Evolutionary conservation across 495 filamentous ascomycete genomes (phyloP).

Genomic region (Penicillium subrubescens): DNA sequence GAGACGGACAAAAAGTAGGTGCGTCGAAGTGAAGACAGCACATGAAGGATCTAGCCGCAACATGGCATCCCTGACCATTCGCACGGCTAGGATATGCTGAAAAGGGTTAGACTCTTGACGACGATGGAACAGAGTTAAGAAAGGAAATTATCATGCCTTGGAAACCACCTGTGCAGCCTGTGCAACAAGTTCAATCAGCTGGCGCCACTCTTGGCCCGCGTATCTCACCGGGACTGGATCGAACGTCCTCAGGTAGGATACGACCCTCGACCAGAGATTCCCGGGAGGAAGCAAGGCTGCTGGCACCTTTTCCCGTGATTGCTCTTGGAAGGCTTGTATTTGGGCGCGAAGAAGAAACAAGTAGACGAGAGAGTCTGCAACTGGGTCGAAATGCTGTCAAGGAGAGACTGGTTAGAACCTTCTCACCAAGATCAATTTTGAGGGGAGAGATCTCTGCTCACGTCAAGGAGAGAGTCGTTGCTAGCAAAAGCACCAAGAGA

Average conservation of each 20-base stretch:
- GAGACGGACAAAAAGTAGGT: slow-evolving; percentile 61
- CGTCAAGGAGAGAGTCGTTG: slow-evolving; percentile 31
- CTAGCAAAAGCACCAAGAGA: slow-evolving; percentile 17
- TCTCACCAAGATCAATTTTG: neutral
- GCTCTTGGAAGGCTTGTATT: slow-evolving; percentile 31
- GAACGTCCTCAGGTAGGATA: slow-evolving; percentile 53
- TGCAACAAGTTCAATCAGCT: slow-evolving; percentile 51
- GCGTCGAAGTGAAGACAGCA: slow-evolving; percentile 67
- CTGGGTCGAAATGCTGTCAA: slow-evolving; percentile 35
- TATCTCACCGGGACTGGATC: slow-evolving; percentile 64
- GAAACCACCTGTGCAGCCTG: slow-evolving; percentile 39
- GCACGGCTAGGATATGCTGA: slow-evolving; percentile 62
- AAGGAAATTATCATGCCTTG: slow-evolving; percentile 38
- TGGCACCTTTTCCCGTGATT: slow-evolving; percentile 20
- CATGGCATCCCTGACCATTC: slow-evolving; percentile 63
- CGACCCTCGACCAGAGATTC: slow-evolving; percentile 49
- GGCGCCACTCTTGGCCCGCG: slow-evolving; percentile 53
- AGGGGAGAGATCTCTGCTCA: slow-evolving; percentile 21
- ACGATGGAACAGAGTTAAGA: neutral
- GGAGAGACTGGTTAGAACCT: neutral
- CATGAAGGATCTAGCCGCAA: slow-evolving; percentile 72
- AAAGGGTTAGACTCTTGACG: slow-evolving; percentile 14
- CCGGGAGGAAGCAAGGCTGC: slow-evolving; percentile 35
- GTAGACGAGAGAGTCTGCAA: slow-evolving; percentile 45
- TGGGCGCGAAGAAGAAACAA: slow-evolving; percentile 42